Percentiles rank a stretch among this genome's conserved stretches.
phyloP scores from a whole-genome alignment of 2,329 filamentous ascomycete genomes.

The Arachnomyces sp. region DNA sequence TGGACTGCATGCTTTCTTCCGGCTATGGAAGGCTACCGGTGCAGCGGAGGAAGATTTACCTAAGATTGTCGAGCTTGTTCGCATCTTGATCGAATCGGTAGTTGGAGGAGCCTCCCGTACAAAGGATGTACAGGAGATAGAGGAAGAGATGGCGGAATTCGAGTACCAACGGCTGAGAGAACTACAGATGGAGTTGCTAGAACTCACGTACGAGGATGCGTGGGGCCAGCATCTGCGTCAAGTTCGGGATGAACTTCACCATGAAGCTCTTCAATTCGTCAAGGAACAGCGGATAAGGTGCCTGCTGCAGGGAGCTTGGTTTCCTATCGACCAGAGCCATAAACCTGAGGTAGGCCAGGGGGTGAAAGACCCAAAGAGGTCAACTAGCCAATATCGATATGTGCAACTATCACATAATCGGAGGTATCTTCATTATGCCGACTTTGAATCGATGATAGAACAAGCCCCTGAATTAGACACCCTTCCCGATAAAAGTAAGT shows the following conservation, averaged over 20 bases:
- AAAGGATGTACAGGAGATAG: slow-evolving; percentile 77
- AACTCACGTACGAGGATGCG: slow-evolving; percentile 84
- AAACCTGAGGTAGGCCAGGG: slow-evolving; percentile 40
- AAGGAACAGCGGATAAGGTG: slow-evolving; percentile 94
- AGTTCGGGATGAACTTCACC: slow-evolving; percentile 82
- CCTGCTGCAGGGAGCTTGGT: slow-evolving; percentile 84
- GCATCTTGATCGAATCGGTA: slow-evolving; percentile 83
- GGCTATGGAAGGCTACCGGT: slow-evolving; percentile 84
- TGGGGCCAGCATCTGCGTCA: slow-evolving; percentile 87
- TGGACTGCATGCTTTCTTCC: slow-evolving; percentile 77
- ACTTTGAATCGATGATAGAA: slow-evolving; percentile 60
- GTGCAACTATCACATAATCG: slow-evolving; percentile 86
- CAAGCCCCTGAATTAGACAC: slow-evolving; percentile 65
- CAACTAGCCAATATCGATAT: slow-evolving; percentile 63
- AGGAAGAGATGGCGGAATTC: slow-evolving; percentile 80
- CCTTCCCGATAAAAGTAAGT: slow-evolving; percentile 63
- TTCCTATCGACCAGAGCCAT: slow-evolving; percentile 48
- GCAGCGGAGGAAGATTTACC: slow-evolving; percentile 82
- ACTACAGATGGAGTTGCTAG: slow-evolving; percentile 87
- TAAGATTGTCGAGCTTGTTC: slow-evolving; percentile 84
- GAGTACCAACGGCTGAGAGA: slow-evolving; percentile 71
- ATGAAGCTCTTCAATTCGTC: slow-evolving; percentile 90
- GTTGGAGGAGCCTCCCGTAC: slow-evolving; percentile 74
- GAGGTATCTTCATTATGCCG: slow-evolving; percentile 80
- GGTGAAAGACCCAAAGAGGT: slow-evolving; percentile 34